phyloP scores from a whole-genome alignment of 768 basidiomycete genomes.

The Lactarius hengduanensis region DNA sequence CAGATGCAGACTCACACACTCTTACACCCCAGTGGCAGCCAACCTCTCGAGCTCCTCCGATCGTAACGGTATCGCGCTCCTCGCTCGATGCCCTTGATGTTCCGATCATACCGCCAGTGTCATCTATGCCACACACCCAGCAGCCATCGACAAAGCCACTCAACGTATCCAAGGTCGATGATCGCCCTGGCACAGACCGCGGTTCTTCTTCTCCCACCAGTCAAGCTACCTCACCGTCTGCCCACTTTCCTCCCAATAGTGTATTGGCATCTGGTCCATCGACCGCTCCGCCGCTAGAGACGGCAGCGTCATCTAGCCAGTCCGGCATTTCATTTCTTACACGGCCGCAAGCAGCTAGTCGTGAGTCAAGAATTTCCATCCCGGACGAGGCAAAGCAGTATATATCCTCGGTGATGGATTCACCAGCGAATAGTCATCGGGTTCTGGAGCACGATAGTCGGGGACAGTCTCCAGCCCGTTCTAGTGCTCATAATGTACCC shows the following conservation, averaged over 20 bases:
- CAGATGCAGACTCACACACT: constrained; percentile 2
- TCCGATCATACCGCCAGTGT: not conserved
- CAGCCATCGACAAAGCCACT: constrained; percentile 17
- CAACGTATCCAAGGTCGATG: constrained; percentile 13
- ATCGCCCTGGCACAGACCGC: constrained; percentile 1
- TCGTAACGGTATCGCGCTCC: constrained; percentile 15
- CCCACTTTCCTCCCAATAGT: not conserved
- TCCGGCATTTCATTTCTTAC: constrained; percentile 9
- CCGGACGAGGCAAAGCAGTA: constrained; percentile 78
- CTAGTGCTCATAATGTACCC: constrained; percentile 12
- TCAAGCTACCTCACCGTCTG: constrained; percentile 12
- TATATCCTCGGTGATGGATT: constrained; percentile 65
- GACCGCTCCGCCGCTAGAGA: constrained; percentile 10
- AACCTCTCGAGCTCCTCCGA: constrained; percentile 3
- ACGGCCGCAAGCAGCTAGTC: constrained; percentile 38
- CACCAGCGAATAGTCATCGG: constrained; percentile 55
- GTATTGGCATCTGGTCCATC: constrained; percentile 4
- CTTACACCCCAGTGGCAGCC: constrained; percentile 27
- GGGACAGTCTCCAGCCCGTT: constrained; percentile 16
- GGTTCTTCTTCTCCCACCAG: constrained; percentile 1
- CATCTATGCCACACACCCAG: constrained; percentile 2
- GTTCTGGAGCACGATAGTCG: constrained; percentile 26
- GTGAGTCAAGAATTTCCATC: constrained; percentile 66
- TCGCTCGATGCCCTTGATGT: not conserved
- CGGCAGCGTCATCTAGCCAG: not conserved